phyloP scores from a whole-genome alignment of 345 rosid genomes.

The Pugionium dolabratum region DNA sequence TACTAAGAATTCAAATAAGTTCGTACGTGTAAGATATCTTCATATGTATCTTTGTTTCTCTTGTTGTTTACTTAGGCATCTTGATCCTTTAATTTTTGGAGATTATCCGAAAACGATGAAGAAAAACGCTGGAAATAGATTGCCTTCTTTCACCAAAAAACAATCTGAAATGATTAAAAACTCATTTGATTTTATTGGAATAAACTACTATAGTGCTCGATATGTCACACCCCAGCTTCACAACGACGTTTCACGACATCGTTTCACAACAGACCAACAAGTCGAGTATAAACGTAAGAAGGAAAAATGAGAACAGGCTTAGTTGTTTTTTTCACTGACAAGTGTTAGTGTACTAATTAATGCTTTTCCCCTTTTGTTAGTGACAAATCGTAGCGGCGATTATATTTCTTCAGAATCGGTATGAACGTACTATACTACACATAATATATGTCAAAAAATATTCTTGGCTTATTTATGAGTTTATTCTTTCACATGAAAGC shows the following conservation, averaged over 20 bases:
- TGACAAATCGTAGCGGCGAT: conserved; percentile 30
- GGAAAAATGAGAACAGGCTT: background rate
- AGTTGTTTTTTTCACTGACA: background rate
- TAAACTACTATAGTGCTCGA: conserved; percentile 48
- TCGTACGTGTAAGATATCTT: background rate
- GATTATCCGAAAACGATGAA: conserved; percentile 43
- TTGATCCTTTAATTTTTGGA: conserved; percentile 46
- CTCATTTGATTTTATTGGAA: conserved; percentile 50
- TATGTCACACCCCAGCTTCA: conserved; percentile 29
- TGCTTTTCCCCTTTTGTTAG: background rate
- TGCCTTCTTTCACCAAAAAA: conserved; percentile 42
- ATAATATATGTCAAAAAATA: background rate
- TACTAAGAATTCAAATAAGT: background rate
- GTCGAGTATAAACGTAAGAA: conserved; percentile 37
- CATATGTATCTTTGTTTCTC: background rate
- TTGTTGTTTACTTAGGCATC: conserved; percentile 24
- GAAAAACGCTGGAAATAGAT: conserved; percentile 37
- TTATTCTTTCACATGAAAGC: background rate
- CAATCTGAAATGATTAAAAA: conserved; percentile 39
- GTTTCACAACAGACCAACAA: conserved; percentile 43
- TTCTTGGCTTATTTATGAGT: background rate
- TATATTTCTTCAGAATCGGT: conserved; percentile 32
- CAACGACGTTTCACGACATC: conserved; percentile 23
- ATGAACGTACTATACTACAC: background rate
- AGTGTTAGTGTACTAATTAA: background rate